Conservation (phyloP, 208 protist genomes). For the Sergeia podlipaevii region DNA sequence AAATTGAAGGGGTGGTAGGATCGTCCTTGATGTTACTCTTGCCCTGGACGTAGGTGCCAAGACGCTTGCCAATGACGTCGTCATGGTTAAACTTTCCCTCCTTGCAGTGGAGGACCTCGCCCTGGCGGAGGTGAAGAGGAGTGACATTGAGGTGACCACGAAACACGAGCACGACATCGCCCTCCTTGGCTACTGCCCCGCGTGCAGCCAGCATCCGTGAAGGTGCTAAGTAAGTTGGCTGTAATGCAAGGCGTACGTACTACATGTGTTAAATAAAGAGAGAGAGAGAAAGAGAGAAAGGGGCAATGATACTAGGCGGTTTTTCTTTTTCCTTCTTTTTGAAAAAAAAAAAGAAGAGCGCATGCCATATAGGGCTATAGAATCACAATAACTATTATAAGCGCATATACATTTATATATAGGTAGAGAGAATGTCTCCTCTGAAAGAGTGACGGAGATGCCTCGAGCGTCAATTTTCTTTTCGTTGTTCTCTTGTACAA, state of each 20-base stretch:
- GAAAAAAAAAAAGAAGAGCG: too few relatives aligned
- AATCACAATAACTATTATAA: too few relatives aligned
- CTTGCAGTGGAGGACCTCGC: conserved; percentile 74
- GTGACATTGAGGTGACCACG: conserved; percentile 62
- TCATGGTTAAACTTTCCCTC: conserved; percentile 79
- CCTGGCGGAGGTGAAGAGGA: conserved; percentile 53
- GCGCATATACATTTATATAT: too few relatives aligned
- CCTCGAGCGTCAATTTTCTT: too few relatives aligned
- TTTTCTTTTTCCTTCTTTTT: too few relatives aligned
- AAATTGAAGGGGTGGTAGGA: conserved; percentile 31
- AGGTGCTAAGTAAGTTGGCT: too few relatives aligned
- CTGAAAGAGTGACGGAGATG: too few relatives aligned
- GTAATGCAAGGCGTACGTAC: too few relatives aligned
- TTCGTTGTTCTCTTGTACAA: too few relatives aligned
- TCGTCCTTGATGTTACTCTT: conserved; percentile 58
- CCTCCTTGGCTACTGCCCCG: conserved; percentile 51
- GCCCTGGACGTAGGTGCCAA: conserved; percentile 58
- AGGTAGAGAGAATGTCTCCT: too few relatives aligned
- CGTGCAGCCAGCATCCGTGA: conserved; percentile 48
- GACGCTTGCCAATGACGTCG: conserved; percentile 72
- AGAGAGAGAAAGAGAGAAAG: conserved; percentile 1
- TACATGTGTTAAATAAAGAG: not conserved
- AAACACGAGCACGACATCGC: conserved; percentile 73
- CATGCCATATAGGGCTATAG: too few relatives aligned
- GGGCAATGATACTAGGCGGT: too few relatives aligned